Evolutionary conservation across 2,329 filamentous ascomycete genomes (phyloP).

Genomic region (Chrysoporthe deuterocubensis): DNA sequence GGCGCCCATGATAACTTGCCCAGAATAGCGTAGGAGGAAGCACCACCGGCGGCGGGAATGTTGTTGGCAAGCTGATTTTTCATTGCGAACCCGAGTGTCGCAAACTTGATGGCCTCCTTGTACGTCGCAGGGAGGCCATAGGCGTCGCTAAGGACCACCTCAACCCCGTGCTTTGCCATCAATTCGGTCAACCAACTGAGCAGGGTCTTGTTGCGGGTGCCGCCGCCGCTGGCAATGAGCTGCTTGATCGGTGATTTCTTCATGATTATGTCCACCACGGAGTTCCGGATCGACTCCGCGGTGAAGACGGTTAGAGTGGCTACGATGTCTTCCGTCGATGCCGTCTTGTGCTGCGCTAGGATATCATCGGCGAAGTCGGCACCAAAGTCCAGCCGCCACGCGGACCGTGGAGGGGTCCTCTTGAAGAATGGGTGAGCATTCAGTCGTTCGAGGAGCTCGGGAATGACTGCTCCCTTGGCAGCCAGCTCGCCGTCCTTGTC

Average conservation of each 20-base stretch:
- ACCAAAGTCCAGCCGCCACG: not conserved
- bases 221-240: conserved; percentile 36
- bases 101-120: conserved; percentile 40
- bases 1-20: conserved; percentile 32
- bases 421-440: conserved; percentile 34
- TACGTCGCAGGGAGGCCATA: conserved; percentile 37
- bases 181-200: conserved; percentile 31
- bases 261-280: conserved; percentile 35
- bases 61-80: conserved; percentile 37
- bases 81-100: conserved; percentile 36
- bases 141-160: conserved; percentile 34
- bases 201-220: conserved; percentile 34
- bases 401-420: conserved; percentile 31
- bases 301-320: not conserved
- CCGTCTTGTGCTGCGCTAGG: not conserved
- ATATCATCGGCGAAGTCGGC: not conserved
- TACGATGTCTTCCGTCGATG: not conserved
- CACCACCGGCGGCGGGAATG: conserved; percentile 37
- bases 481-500: conserved; percentile 37
- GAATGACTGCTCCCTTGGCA: conserved; percentile 32
- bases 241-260: conserved; percentile 29
- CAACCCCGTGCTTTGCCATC: conserved; percentile 29
- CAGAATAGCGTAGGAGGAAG: conserved; percentile 35
- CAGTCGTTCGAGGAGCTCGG: conserved; percentile 32
- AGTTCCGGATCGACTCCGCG: conserved; percentile 2